Conservation (phyloP, 441 rosid genomes). For the Erodium trifolium region DNA sequence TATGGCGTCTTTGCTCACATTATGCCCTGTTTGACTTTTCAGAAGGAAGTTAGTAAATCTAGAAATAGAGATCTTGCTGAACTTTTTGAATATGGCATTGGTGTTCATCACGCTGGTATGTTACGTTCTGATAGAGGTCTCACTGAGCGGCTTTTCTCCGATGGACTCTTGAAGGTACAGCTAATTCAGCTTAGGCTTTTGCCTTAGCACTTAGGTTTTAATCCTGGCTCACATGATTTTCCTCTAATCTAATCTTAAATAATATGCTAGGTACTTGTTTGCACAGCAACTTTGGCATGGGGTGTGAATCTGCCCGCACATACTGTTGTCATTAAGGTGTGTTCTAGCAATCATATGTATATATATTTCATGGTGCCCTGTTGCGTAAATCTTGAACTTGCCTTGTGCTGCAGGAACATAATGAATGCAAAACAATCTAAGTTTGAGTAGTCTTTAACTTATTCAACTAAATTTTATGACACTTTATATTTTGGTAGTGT, state of each 20-base stretch:
- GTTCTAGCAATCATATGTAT: constrained; percentile 11
- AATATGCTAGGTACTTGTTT: constrained; percentile 73
- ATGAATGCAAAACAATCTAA: neutral
- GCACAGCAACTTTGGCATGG: constrained; percentile 99
- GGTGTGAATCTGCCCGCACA: constrained; percentile 99
- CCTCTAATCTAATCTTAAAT: constrained; percentile 2
- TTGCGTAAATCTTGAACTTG: constrained; percentile 13
- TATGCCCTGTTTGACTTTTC: constrained; percentile 26
- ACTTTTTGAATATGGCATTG: constrained; percentile 70
- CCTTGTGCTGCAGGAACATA: neutral
- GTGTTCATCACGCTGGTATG: constrained; percentile 99
- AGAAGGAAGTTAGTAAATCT: constrained; percentile 89
- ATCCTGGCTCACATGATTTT: neutral
- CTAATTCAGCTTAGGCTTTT: constrained; percentile 19
- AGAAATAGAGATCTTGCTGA: constrained; percentile 90
- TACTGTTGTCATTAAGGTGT: constrained; percentile 95
- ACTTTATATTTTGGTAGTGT: neutral
- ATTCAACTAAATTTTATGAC: neutral
- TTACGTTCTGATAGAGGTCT: constrained; percentile 89
- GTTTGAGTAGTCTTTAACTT: neutral
- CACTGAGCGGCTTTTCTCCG: constrained; percentile 88
- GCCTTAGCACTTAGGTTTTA: constrained; percentile 10
- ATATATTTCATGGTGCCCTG: neutral
- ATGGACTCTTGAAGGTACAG: constrained; percentile 79
- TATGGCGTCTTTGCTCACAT: constrained; percentile 9